Evolutionary conservation across 257 asterid species (phyloP), one percentile per base, ranked within the genome.

Genomic region (Solanum chaucha): DNA sequence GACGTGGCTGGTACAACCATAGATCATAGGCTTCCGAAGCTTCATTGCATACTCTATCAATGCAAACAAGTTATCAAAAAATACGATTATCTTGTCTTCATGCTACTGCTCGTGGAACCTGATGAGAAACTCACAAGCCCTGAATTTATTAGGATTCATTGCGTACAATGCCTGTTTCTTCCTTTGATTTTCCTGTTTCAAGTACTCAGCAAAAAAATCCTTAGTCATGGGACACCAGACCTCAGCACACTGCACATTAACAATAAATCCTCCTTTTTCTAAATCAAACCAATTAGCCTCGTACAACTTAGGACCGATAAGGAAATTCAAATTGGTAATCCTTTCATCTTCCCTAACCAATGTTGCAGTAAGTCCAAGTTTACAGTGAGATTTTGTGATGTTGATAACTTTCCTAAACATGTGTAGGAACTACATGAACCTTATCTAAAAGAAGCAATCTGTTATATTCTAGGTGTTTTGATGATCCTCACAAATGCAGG

Each of bases 351-450:
- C 99, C 93, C 99, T 94, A 85, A 94, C 99, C 89, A 95, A 98
- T 15, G 99, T 97, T 82, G 99, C 98, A 88, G 98, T 97, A 30
- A 95, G 96, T 82, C 99, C 98, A 34, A 97, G 93, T 92, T 95
- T 97, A 93, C 99, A 95, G 91, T 95, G 98, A 58, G 98, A 97
- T 89, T 95, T 95, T 48, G 98, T 95, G 70, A 97, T 86, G 90
- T 97, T 94, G 86, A 95, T 97, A 90, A 97, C 98, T 89, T 94
- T 95, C 83, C 99, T 93, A 89, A 97, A 97, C 98, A 97, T 94
- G 97, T 73, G 99, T 98, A 64, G 98, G 98, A 89, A 95, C 99
- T 86, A 97, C 98, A 8, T 97, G 99, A 89, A 97, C 98, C 95
- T 97, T 98, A 51, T 97, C 98, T 98, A 97, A 94, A 82, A 95